Evolutionary conservation across 1,284 basidiomycete genomes (phyloP), one percentile per base, ranked within the genome.

Genomic region (Pyrrhoderma lamaoense): DNA sequence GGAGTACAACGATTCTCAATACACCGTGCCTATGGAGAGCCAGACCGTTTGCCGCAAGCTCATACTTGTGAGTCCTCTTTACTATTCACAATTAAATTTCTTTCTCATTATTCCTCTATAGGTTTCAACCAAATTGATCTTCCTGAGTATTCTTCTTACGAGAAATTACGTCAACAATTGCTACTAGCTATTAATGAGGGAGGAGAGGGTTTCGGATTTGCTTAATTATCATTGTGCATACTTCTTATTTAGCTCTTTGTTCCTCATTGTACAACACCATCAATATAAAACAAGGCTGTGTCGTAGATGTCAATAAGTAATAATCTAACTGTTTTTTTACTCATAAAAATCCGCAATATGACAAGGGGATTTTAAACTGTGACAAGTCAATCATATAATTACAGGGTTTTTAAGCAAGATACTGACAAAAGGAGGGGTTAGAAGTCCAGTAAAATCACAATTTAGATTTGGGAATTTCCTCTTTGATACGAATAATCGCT

Each of bases 1-100:
- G 94, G 95, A 47, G 87, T 86, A 1, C 96, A 98, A 65, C 82
- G 89, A 58, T 98, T 99, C 74, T 96, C 93, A 47, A 96, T 99
- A 57, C 94, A 98, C 68, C 84, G 87, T 61, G 89, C 89, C 36
- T 92, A 92, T 59, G 89, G 89, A n/a, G 85, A 86, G 56, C 71
- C 84, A 2, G 87, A 93, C 63, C 77, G 90, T 51, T 74, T 94
- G 56, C 91, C 91, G 38, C 89, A 91, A 61, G 91, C 92, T 38
- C 93, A 95, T 66, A 95, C 92, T 44, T 95, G 91, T 89, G 65
- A 62, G 79, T 62, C 36, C 13, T 18, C n/a, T 40, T 8, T 13
- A 35, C 27, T 8, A 19, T 14, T 52, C 47, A 23, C n/a, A 16
- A 45, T 40, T 25, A 51, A 44, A 42, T 25, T 34, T 46, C 60